Base-by-base conservation (phyloP, 495 filamentous ascomycete genomes). In the Xylaria acuta region DNA sequence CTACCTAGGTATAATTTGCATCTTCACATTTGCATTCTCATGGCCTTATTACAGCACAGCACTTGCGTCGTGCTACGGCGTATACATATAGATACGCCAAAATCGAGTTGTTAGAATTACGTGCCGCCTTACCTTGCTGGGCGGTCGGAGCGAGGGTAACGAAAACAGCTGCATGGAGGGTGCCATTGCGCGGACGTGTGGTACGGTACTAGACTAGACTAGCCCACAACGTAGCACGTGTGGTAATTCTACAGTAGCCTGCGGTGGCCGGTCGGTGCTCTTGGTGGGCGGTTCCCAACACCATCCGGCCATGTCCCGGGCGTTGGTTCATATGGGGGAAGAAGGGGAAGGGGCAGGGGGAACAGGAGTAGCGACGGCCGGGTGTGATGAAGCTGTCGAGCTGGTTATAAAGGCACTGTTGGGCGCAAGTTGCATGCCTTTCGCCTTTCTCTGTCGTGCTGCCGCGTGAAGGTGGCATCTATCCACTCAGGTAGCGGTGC, bases 51-150 rank as follows among this genome's bases (percentile, higher is more conserved):
- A 27, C 41, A 25, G 34, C 32, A 18, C 4, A 60, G 6, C n/a
- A 40, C n/a, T n/a, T 64, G 11, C 41, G 9, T 27, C 51, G 11
- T 14, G 14, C 51, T 16, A 25, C 47, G 22, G 47, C 47, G n/a
- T 32, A 58, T 32, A 20, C 12, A 18, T 8, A n/a, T 14, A 8
- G 18, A 20, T 16, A 34, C 32, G n/a, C n/a, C 56, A 36, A 36
- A 20, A 12, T 3, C 20, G 8, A 36, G 16, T 32, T 36, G 14
- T 59, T 38, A 12, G 12, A 22, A 5, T 5, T 22, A 22, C 36
- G 59, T 71, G 69, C 43, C 30, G n/a, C 47, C 32, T 71, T 58
- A 25, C 59, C 47, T 64, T 71, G 45, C 69, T 64, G 14, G 58
- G 53, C 53, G 41, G 22, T 69, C 67, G 40, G 67, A 69, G 65